Evolutionary conservation across 148 eudicot genomes (phyloP), one percentile per base, ranked within the genome.

Genomic region (Cornus florida): DNA sequence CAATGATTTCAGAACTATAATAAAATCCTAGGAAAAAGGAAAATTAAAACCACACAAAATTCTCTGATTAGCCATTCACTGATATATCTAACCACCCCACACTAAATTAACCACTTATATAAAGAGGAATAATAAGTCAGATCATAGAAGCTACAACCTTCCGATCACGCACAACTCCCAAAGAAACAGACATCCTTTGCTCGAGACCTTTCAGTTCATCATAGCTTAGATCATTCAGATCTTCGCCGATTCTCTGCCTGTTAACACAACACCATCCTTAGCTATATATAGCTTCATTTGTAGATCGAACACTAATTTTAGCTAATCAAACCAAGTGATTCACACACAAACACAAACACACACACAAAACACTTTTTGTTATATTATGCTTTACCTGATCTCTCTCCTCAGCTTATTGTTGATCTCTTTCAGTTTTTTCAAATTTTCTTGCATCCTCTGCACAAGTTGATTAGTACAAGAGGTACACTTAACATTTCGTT

Each of bases 211-310:
- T 57, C 73, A 91, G 77, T 73, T 91, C 83, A 23, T 73, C 69
- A 17, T 77, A 2, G 60, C 35, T 77, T 69, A 91, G 74, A 69
- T 82, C 79, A 31, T 76, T 80, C 86, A 89, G 68, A 75, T 91
- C 92, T 48, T 85, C 90, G 17, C 92, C 89, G 79, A 83, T 78
- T 75, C 95, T 88, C 71, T 79, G 86, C 81, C 95, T 91, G 73
- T 39, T 10, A 69, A 75, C 68, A 70, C 65, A 13, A 67, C 0
- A 41, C 22, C 48, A 43, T 9, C 48, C 14, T 56, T 22, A 9
- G 19, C 35, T 16, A 39, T 10, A 28, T 28, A 28, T 28, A 0
- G 28, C 38, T 62, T 35, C 28, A 38, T 22, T 65, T 31, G 17
- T 3, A 8, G 12, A 48, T 3, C 11, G 12, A 48, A 48, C 11